These are phyloP conservation scores for Xylaria hypoxylon DNA, from an alignment of 2,329 filamentous ascomycete genomes.

Conservation along the genomic window DNA sequence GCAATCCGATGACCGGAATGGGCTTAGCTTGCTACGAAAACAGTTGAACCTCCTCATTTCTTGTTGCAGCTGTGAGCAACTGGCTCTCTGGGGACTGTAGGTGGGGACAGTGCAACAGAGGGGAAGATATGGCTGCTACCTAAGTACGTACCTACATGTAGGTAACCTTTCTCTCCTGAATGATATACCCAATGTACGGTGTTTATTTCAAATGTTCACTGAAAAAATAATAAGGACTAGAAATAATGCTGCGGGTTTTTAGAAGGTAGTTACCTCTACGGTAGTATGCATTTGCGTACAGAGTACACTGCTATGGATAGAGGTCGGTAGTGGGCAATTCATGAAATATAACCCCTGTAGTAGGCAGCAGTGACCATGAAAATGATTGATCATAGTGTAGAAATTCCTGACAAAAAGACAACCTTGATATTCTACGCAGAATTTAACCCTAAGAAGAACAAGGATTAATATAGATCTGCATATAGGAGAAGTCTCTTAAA, in stretches of 20 bases:
- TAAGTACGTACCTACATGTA: not conserved
- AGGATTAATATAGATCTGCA: not conserved
- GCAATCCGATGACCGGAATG: too few relatives aligned
- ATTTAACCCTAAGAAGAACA: not conserved
- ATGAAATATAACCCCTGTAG: too few relatives aligned
- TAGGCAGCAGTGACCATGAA: not conserved
- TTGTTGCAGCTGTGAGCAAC: slow-evolving; percentile 8
- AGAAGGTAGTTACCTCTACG: too few relatives aligned
- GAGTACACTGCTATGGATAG: too few relatives aligned
- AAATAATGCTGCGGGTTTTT: too few relatives aligned
- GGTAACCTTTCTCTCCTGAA: too few relatives aligned
- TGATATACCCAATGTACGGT: too few relatives aligned
- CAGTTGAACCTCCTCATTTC: not conserved
- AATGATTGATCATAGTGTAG: not conserved
- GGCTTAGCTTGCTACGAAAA: slow-evolving; percentile 4
- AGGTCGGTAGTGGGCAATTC: too few relatives aligned
- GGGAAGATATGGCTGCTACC: slow-evolving; percentile 13
- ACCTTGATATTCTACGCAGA: not conserved
- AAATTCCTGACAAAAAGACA: not conserved
- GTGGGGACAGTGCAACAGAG: slow-evolving; percentile 1
- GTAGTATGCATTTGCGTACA: too few relatives aligned
- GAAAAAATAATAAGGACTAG: too few relatives aligned
- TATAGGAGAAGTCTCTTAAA: not conserved
- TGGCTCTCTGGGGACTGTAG: not conserved
- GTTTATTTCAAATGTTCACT: too few relatives aligned